Base-by-base conservation (phyloP, 371 early-diverging fungal genomes). In the Vavraia culicis region DNA sequence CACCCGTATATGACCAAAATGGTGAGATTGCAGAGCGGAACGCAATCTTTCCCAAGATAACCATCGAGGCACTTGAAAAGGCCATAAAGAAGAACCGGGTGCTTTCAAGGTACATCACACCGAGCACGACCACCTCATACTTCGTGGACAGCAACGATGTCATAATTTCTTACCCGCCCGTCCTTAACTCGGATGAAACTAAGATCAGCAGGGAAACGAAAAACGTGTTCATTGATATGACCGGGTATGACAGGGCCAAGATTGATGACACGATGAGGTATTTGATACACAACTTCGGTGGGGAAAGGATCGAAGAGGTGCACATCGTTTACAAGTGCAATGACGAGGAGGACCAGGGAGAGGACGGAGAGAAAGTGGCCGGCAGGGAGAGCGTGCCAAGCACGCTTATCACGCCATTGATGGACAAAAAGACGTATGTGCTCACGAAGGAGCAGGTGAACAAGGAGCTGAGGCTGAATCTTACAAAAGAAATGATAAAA, bases 141-240 rank as follows among this genome's bases (percentile, higher is more conserved):
- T 52, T 50, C 69, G 90, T 89, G 18, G 91, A 93, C 69, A 70
- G 75, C 48, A 77, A 78, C 33, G 76, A 78, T 36, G 67, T 69
- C 34, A 88, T 99, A 4, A 72, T 88, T 58, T 88, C 89, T 40
- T 72, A 94, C 47, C 99, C 96, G n/a, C 99, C 99, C 22, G 82
- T 99, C 64, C 93, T 99, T 74, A 99, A 99, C 78, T 77, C 83
- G 53, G 80, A 99, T 46, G 81, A 81, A 66, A 84, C 88, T 53
- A 95, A 94, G 74, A 94, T 99, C 66, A 78, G 78, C 19, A 67
- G 82, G 49, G 71, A 80, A 20, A 95, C 99, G 36, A 86, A 80
- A 73, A 90, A 95, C 62, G 80, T 99, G 38, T 81, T 99, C 56
- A 83, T 99, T 61, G 99, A 99, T 70, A 79, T 84, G 63, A 95